phyloP scores from a whole-genome alignment of 768 basidiomycete species.

The Mycena sanguinolenta region DNA sequence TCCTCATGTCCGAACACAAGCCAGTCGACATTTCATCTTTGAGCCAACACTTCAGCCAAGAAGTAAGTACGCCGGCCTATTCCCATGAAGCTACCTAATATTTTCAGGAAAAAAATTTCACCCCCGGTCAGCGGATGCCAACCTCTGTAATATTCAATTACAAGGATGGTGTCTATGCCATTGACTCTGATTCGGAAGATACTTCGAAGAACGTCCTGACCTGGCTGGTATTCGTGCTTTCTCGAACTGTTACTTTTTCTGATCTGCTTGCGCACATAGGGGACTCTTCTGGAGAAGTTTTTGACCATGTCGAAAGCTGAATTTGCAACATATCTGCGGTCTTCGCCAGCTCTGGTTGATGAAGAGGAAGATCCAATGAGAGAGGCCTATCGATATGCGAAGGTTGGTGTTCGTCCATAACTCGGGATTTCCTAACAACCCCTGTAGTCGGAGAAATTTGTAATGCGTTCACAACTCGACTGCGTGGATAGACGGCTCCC shows the following conservation, averaged over 20 bases:
- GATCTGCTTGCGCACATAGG: constrained; percentile 58
- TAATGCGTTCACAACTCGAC: constrained; percentile 97
- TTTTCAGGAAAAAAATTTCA: constrained; percentile 71
- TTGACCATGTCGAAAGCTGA: constrained; percentile 76
- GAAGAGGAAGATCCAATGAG: constrained; percentile 52
- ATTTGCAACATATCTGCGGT: constrained; percentile 70
- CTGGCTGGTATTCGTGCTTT: constrained; percentile 72
- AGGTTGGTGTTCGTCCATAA: constrained; percentile 59
- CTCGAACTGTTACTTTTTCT: background rate
- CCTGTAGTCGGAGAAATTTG: constrained; percentile 67
- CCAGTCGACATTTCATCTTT: constrained; percentile 72
- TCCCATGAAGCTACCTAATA: background rate
- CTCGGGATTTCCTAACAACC: background rate
- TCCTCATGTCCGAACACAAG: constrained; percentile 82
- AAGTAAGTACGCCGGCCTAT: constrained; percentile 59
- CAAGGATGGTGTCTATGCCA: constrained; percentile 74
- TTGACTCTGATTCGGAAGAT: constrained; percentile 66
- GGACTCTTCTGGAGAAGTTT: constrained; percentile 90
- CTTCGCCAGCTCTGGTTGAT: constrained; percentile 42
- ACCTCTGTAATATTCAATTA: constrained; percentile 76
- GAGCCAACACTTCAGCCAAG: constrained; percentile 68
- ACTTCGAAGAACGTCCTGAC: constrained; percentile 78
- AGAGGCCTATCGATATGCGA: constrained; percentile 91
- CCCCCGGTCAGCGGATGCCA: constrained; percentile 84
- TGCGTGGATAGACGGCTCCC: constrained; percentile 86